Evolutionary conservation across 2,329 filamentous ascomycete genomes (phyloP).

Genomic region (Xylariaceae sp.): DNA sequence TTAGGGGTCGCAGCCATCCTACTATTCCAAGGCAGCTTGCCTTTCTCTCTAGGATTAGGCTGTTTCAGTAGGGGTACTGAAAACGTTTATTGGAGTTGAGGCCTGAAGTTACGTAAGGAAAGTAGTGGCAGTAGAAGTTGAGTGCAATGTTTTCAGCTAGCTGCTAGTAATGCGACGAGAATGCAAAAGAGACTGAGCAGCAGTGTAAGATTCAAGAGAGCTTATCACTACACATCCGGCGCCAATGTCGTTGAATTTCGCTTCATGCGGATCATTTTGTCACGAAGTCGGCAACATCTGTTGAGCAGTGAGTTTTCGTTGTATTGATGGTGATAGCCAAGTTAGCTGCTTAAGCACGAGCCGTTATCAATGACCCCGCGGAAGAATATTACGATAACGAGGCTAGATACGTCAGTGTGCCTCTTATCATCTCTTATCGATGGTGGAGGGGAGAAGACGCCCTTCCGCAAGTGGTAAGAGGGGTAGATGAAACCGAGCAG

Average conservation of each 20-base stretch:
- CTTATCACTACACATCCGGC: neutral
- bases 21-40: conserved; percentile 43
- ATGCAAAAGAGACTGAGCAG: neutral
- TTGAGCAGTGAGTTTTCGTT: neutral
- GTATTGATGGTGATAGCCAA: too few relatives aligned
- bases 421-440: conserved; percentile 14
- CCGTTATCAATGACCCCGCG: conserved; percentile 21
- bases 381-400: conserved; percentile 5
- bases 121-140: neutral
- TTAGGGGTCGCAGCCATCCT: conserved; percentile 52
- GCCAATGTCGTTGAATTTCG: neutral
- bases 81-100: neutral
- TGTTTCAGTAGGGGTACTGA: neutral
- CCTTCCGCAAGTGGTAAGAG: conserved; percentile 22
- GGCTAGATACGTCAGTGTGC: conserved; percentile 18
- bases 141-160: neutral
- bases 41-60: conserved; percentile 5
- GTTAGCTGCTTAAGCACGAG: too few relatives aligned
- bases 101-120: neutral
- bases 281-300: too few relatives aligned
- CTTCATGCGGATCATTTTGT: too few relatives aligned
- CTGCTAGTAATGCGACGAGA: too few relatives aligned
- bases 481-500: conserved; percentile 11
- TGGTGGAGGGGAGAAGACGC: conserved; percentile 13
- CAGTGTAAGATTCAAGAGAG: neutral